phyloP scores from a whole-genome alignment of 2,329 filamentous ascomycete genomes.

The Fusarium sp. region DNA sequence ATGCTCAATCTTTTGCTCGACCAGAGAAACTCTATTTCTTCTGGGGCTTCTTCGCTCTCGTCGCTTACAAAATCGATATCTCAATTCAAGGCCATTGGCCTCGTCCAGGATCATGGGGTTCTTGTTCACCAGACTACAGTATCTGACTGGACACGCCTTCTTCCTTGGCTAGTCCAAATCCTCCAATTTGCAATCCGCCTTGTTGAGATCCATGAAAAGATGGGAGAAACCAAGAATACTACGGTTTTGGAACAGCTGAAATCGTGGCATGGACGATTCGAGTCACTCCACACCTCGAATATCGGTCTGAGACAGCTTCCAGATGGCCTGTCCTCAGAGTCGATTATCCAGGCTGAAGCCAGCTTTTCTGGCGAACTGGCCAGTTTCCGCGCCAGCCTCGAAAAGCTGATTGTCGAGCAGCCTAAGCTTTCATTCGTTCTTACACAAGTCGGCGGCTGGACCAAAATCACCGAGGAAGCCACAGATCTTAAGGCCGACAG shows the following conservation, averaged over 20 bases:
- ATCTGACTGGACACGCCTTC: constrained; percentile 48
- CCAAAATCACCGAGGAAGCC: constrained; percentile 54
- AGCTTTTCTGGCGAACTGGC: constrained; percentile 57
- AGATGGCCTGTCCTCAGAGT: constrained; percentile 62
- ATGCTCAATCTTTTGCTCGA: constrained; percentile 76
- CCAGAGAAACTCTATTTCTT: constrained; percentile 70
- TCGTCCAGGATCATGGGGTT: constrained; percentile 44
- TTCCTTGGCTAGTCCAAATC: constrained; percentile 78
- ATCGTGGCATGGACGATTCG: constrained; percentile 66
- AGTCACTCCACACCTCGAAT: constrained; percentile 60
- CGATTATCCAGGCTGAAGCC: constrained; percentile 53
- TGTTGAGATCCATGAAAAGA: constrained; percentile 75
- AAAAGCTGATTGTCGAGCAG: constrained; percentile 56
- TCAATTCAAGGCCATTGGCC: constrained; percentile 56
- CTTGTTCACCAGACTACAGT: constrained; percentile 38
- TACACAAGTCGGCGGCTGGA: constrained; percentile 77
- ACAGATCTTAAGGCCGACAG: constrained; percentile 21
- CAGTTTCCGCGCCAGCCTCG: constrained; percentile 60
- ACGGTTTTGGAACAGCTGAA: constrained; percentile 62
- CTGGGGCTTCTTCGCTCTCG: constrained; percentile 56
- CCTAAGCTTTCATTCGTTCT: constrained; percentile 77
- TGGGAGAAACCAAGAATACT: constrained; percentile 69
- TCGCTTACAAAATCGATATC: constrained; percentile 58
- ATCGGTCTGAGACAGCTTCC: constrained; percentile 66
- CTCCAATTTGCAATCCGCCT: constrained; percentile 74